Conservation (phyloP, 306 rosid genomes). For the Pueraria montana region DNA sequence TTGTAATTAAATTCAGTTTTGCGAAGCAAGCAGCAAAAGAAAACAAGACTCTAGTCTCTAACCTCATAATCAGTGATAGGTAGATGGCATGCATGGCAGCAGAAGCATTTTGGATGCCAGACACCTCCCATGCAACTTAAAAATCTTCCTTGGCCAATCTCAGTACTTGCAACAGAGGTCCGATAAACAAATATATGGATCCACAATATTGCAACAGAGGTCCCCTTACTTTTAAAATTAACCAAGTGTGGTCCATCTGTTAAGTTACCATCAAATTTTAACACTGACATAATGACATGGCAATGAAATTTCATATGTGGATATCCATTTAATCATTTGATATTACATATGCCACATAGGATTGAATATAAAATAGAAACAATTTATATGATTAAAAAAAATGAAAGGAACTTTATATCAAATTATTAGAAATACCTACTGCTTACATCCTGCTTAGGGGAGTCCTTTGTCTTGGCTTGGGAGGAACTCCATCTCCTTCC, state of each 20-base stretch:
- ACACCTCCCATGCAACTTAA: constrained; percentile 87
- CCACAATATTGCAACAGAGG: constrained; percentile 9
- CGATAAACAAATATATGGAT: constrained; percentile 23
- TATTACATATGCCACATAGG: too few relatives aligned
- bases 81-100: constrained; percentile 78
- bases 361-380: too few relatives aligned
- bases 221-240: too few relatives aligned
- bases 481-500: constrained; percentile 78
- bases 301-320: too few relatives aligned
- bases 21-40: constrained; percentile 28
- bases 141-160: constrained; percentile 85
- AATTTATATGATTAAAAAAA: too few relatives aligned
- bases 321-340: too few relatives aligned
- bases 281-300: too few relatives aligned
- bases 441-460: too few relatives aligned
- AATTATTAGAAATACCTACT: too few relatives aligned
- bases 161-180: constrained; percentile 72
- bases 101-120: constrained; percentile 96
- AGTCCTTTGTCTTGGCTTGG: constrained; percentile 78
- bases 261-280: too few relatives aligned
- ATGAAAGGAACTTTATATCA: too few relatives aligned
- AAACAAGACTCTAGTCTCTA: constrained; percentile 20
- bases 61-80: constrained; percentile 97
- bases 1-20: constrained; percentile 33
- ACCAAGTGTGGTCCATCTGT: too few relatives aligned